Evolutionary conservation across 1,139 yeast genomes (phyloP).

Genomic region (Pichia sp.): DNA sequence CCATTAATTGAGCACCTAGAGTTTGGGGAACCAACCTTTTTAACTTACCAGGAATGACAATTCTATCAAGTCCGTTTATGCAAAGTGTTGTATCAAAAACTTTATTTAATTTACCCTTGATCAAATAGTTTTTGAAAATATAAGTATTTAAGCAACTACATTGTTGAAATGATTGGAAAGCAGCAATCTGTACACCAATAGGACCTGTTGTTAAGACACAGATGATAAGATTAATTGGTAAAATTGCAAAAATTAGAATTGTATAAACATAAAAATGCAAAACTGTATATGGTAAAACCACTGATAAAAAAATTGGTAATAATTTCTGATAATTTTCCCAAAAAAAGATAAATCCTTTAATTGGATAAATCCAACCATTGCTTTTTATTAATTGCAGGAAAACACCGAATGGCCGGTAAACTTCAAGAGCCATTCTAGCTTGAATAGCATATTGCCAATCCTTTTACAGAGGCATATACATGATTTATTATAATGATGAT

Average conservation of each 20-base stretch:
- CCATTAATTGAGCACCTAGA: slow-evolving; percentile 20
- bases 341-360: slow-evolving; percentile 23
- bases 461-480: not conserved
- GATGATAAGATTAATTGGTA: slow-evolving; percentile 23
- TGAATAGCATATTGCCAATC: slow-evolving; percentile 18
- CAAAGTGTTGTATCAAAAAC: slow-evolving; percentile 26
- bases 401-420: slow-evolving; percentile 19
- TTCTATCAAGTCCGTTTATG: slow-evolving; percentile 21
- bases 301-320: slow-evolving; percentile 23
- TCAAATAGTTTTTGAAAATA: slow-evolving; percentile 20
- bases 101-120: slow-evolving; percentile 22
- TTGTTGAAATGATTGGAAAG: slow-evolving; percentile 22
- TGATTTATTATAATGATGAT: not conserved
- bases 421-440: slow-evolving; percentile 19
- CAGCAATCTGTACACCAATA: slow-evolving; percentile 22
- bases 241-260: slow-evolving; percentile 17
- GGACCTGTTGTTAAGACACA: slow-evolving; percentile 23
- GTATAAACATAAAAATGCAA: slow-evolving; percentile 18
- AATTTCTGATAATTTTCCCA: slow-evolving; percentile 18
- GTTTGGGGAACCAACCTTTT: slow-evolving; percentile 25
- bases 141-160: slow-evolving; percentile 21
- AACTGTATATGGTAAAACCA: slow-evolving; percentile 21
- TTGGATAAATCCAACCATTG: slow-evolving; percentile 19
- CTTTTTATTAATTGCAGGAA: slow-evolving; percentile 15
- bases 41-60: slow-evolving; percentile 28